phyloP scores from a whole-genome alignment of 2,329 filamentous ascomycete genomes.

The Colletotrichum noveboracense region DNA sequence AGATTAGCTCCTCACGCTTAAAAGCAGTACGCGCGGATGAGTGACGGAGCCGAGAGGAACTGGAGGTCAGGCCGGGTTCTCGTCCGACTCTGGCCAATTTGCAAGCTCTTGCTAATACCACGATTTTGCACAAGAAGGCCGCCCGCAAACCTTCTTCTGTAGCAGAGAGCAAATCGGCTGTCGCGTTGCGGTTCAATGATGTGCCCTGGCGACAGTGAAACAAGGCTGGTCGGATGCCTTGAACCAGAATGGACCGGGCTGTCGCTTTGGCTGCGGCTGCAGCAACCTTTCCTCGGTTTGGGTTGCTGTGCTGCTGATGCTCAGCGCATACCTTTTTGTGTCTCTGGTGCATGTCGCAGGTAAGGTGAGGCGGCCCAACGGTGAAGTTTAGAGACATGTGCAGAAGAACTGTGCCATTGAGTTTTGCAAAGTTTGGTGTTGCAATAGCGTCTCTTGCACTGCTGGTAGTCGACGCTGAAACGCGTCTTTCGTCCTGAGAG shows the following conservation, averaged over 20 bases:
- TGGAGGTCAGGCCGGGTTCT: neutral
- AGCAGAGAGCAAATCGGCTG: neutral
- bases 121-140: neutral
- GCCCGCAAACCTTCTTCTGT: neutral
- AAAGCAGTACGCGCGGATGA: neutral
- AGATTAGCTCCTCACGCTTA: neutral
- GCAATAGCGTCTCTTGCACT: neutral
- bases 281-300: neutral
- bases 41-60: neutral
- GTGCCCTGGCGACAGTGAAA: neutral
- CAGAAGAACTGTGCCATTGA: neutral
- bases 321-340: neutral
- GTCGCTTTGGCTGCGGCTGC: neutral
- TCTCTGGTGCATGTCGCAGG: neutral
- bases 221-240: neutral
- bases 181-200: neutral
- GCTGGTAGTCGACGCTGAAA: neutral
- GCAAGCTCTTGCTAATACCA: neutral
- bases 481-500: neutral
- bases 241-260: neutral
- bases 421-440: neutral
- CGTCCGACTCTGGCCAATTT: neutral
- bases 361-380: neutral
- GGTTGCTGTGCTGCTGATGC: neutral
- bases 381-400: neutral